Evolutionary conservation across 306 rosid genomes (phyloP).

Genomic region (Oemleria cerasiformis): DNA sequence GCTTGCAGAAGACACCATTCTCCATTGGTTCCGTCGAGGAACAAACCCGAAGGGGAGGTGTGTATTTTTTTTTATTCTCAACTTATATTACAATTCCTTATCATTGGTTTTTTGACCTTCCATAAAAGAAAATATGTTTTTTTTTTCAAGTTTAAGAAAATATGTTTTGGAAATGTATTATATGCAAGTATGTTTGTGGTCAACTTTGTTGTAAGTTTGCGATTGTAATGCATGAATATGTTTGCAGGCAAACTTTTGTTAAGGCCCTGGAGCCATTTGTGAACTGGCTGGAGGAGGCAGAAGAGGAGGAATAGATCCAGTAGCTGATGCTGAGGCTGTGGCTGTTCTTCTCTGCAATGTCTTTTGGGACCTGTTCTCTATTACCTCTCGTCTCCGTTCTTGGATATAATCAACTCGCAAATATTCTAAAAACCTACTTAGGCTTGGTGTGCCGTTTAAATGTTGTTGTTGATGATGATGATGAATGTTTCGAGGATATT

Average conservation of each 20-base stretch:
- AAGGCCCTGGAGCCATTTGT: conserved; percentile 94
- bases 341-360: conserved; percentile 7
- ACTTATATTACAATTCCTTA: too few species aligned
- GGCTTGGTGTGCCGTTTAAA: conserved; percentile 3
- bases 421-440: neutral
- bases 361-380: neutral
- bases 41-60: conserved; percentile 95
- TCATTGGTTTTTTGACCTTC: too few species aligned
- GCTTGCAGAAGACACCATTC: conserved; percentile 95
- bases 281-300: conserved; percentile 99
- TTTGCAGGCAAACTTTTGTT: conserved; percentile 89
- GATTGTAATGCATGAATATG: neutral
- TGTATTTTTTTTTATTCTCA: neutral
- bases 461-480: neutral
- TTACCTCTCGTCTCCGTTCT: conserved; percentile 2
- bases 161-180: neutral
- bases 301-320: conserved; percentile 75
- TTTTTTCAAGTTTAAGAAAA: neutral
- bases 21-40: conserved; percentile 92
- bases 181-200: neutral
- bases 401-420: conserved; percentile 31
- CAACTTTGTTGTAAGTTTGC: neutral
- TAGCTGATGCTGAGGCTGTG: neutral
- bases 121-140: neutral
- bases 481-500: neutral